Evolutionary conservation across 2,329 filamentous ascomycete species (phyloP).

Genomic region (Talaromyces sp.): DNA sequence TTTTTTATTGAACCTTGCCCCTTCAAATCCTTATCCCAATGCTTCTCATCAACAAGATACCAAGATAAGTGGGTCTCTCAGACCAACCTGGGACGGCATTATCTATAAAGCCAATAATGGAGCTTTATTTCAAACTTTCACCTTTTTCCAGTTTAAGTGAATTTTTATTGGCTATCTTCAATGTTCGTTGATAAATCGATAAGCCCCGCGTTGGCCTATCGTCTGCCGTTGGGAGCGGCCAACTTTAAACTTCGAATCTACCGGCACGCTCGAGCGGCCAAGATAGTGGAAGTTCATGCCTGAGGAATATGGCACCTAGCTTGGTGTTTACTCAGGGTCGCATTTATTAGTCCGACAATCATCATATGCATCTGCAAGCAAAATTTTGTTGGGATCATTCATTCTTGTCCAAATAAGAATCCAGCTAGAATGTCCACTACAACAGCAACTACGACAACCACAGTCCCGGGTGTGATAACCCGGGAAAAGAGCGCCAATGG

Average conservation of each 20-base stretch:
- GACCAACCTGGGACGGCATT: not conserved
- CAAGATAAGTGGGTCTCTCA: not conserved
- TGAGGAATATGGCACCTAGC: not conserved
- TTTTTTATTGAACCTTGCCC: not conserved
- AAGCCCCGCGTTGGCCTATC: not conserved
- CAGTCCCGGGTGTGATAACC: not conserved
- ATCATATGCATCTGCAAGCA: no score
- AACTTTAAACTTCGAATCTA: not conserved
- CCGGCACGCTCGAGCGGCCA: no score
- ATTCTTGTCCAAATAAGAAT: no score
- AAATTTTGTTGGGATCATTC: no score
- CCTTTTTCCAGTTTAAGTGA: not conserved
- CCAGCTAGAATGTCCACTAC: not conserved
- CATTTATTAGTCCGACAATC: no score
- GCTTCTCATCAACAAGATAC: not conserved
- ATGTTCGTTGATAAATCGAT: not conserved
- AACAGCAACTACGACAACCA: not conserved
- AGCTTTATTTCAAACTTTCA: no score
- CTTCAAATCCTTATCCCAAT: not conserved
- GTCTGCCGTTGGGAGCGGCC: not conserved
- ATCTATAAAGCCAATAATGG: not conserved
- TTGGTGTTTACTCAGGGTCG: no score
- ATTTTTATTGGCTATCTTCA: not conserved
- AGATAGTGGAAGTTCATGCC: not conserved
- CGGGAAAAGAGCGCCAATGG: slow-evolving; percentile 2